A percentile compares a stretch with the other conserved stretches of the same genome.
phyloP scores from a whole-genome alignment of 371 early-diverging fungal species.

The Dichotomocladium elegans region DNA sequence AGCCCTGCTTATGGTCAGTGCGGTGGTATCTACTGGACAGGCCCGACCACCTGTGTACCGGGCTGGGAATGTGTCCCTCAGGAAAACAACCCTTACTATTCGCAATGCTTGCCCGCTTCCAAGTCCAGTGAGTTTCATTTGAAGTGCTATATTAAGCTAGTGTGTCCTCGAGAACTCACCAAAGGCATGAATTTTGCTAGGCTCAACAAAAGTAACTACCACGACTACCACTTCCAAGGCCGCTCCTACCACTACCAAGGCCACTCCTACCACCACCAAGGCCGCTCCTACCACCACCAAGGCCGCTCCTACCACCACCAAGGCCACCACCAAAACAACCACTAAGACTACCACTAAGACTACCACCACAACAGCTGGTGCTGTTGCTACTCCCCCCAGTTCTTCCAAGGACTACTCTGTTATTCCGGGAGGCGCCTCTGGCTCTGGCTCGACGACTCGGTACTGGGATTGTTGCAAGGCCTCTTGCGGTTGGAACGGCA shows the following conservation, averaged over 20 bases:
- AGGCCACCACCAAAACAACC: slow-evolving; percentile 8
- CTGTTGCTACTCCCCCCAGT: slow-evolving; percentile 1
- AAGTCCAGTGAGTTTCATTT: slow-evolving; percentile 3
- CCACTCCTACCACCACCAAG: background rate
- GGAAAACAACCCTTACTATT: slow-evolving; percentile 21
- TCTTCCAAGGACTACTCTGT: no score
- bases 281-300: background rate
- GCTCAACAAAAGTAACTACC: no score
- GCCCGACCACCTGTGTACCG: slow-evolving; percentile 31
- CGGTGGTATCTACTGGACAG: slow-evolving; percentile 24
- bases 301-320: background rate
- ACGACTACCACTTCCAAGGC: no score
- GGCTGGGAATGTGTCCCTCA: slow-evolving; percentile 33
- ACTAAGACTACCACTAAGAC: no score
- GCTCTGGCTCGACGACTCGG: slow-evolving; percentile 33
- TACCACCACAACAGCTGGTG: slow-evolving; percentile 4
- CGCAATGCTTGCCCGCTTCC: slow-evolving; percentile 29
- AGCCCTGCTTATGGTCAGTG: slow-evolving; percentile 33
- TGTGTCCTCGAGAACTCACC: background rate
- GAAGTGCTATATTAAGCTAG: background rate
- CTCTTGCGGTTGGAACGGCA: slow-evolving; percentile 40
- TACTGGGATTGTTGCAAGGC: slow-evolving; percentile 54
- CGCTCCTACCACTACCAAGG: slow-evolving; percentile 3
- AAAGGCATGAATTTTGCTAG: background rate
- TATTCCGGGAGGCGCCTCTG: slow-evolving; percentile 22